These are phyloP conservation scores for Mrakia frigida DNA, from an alignment of 768 basidiomycete genomes.

Conservation along the genomic window DNA sequence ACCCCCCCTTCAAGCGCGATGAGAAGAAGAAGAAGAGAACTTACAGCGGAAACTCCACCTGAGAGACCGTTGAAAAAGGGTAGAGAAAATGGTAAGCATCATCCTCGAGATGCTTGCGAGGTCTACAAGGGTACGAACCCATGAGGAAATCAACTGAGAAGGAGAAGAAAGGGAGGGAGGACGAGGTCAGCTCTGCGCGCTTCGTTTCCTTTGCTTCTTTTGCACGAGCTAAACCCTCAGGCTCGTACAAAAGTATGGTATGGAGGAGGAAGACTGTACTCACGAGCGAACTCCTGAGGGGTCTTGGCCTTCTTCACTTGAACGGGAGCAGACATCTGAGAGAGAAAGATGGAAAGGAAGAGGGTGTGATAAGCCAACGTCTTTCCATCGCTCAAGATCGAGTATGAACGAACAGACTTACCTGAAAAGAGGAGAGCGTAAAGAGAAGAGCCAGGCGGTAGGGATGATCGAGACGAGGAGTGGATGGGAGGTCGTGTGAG, in stretches of 20 bases:
- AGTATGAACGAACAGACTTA: slow-evolving; percentile 20
- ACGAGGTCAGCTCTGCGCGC: slow-evolving; percentile 49
- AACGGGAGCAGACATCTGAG: slow-evolving; percentile 31
- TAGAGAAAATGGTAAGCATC: background rate
- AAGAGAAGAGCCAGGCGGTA: slow-evolving; percentile 44
- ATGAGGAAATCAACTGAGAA: slow-evolving; percentile 42
- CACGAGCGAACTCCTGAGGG: slow-evolving; percentile 84
- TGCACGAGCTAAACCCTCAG: background rate
- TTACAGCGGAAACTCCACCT: slow-evolving; percentile 51
- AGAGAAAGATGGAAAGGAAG: slow-evolving; percentile 11
- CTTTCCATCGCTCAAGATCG: background rate
- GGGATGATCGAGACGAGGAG: background rate
- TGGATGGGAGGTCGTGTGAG: slow-evolving; percentile 9
- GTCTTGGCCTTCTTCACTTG: slow-evolving; percentile 64
- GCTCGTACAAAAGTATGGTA: slow-evolving; percentile 4
- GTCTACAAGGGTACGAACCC: slow-evolving; percentile 11
- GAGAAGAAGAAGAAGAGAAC: background rate
- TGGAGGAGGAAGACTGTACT: slow-evolving; percentile 17
- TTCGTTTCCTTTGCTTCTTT: slow-evolving; percentile 55
- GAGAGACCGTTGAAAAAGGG: slow-evolving; percentile 7
- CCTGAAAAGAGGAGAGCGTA: slow-evolving; percentile 44
- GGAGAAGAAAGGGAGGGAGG: background rate
- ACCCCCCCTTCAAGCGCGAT: background rate
- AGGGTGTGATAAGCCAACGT: background rate
- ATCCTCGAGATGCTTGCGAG: background rate